These are phyloP conservation scores for Beta corolliflora DNA, from an alignment of 179 eudicot species.

Conservation along the genomic window DNA sequence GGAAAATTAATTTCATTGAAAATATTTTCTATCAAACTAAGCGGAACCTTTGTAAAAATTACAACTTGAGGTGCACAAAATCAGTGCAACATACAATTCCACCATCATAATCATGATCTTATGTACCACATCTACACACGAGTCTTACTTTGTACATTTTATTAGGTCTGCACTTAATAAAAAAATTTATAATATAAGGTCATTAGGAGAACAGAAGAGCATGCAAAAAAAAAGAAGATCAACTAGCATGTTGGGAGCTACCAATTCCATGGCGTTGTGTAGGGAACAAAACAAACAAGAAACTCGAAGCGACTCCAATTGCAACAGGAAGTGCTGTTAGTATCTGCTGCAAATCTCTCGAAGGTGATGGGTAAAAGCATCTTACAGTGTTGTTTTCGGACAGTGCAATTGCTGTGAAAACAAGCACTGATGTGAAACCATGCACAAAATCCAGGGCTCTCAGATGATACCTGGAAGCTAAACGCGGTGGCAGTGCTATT, in stretches of 20 bases:
- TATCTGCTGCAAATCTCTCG: slow-evolving; percentile 41
- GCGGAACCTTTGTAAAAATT: too few species aligned
- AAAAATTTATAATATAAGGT: too few species aligned
- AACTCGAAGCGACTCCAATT: slow-evolving; percentile 58
- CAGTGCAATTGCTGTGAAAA: slow-evolving; percentile 55
- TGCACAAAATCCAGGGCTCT: slow-evolving; percentile 56
- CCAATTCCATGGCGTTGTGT: slow-evolving; percentile 67
- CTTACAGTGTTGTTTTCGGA: slow-evolving; percentile 55
- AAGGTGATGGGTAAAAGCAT: slow-evolving; percentile 57
- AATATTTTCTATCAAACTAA: too few species aligned
- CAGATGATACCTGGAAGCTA: slow-evolving; percentile 42
- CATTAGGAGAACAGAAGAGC: too few species aligned
- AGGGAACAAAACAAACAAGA: slow-evolving; percentile 60
- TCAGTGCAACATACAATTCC: too few species aligned
- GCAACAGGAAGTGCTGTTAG: slow-evolving; percentile 49
- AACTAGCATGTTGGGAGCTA: slow-evolving; percentile 10
- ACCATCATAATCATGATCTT: too few species aligned
- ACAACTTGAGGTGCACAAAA: too few species aligned
- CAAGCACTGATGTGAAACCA: slow-evolving; percentile 47
- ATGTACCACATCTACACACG: too few species aligned
- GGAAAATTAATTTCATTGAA: too few species aligned
- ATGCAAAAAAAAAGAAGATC: not conserved
- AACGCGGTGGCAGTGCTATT: slow-evolving; percentile 27
- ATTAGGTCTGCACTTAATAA: too few species aligned
- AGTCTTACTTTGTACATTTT: too few species aligned